A percentile compares a stretch with the other conserved stretches of the same genome.
Evolutionary conservation across 805 yeast species (phyloP).

Genomic region (Schizosaccharomyces cryophilus): DNA sequence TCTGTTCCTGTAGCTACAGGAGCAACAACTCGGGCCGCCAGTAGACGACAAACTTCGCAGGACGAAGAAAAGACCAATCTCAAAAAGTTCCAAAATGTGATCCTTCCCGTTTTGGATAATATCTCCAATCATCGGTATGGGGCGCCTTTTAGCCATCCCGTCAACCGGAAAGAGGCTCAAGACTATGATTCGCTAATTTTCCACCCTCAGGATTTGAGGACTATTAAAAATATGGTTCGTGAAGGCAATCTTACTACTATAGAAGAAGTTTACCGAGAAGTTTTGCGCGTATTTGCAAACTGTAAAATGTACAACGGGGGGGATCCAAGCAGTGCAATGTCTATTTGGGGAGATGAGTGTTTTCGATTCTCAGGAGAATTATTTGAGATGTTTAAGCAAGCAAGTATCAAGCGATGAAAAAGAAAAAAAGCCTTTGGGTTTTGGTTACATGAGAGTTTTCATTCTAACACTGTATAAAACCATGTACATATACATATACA

Average conservation of each 20-base stretch:
- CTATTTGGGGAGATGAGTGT: background rate
- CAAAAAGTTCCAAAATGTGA: conserved; percentile 27
- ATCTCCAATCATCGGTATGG: conserved; percentile 50
- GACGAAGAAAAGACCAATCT: background rate
- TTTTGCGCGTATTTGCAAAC: conserved; percentile 58
- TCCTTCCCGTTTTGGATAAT: conserved; percentile 35
- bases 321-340: background rate
- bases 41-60: background rate
- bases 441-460: no score
- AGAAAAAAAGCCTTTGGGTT: no score
- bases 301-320: conserved; percentile 54
- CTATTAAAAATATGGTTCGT: conserved; percentile 31
- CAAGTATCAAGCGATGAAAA: background rate
- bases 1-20: background rate
- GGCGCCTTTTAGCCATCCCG: conserved; percentile 49
- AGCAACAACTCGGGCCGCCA: background rate
- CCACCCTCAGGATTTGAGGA: conserved; percentile 44
- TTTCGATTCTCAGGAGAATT: background rate
- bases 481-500: no score
- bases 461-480: no score
- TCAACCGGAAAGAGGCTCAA: conserved; percentile 41
- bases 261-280: conserved; percentile 36
- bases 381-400: background rate
- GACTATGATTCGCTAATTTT: conserved; percentile 37
- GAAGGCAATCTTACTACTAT: conserved; percentile 28